Conservation (phyloP, 768 basidiomycete genomes). For the Russula sp. region DNA sequence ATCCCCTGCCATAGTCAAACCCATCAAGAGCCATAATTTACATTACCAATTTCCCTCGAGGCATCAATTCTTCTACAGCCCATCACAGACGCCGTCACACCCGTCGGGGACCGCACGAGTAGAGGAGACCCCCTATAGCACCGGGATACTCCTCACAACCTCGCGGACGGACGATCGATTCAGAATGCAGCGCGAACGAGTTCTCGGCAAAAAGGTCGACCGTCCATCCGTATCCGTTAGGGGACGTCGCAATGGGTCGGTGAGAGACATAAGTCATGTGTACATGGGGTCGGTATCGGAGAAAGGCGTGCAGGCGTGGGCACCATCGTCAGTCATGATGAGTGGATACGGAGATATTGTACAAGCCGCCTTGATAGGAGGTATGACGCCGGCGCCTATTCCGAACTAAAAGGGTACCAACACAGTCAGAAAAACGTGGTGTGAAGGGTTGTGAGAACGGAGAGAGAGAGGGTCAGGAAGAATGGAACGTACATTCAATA, state of each 20-base stretch:
- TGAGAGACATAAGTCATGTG: conserved; percentile 23
- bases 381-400: conserved; percentile 21
- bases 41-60: neutral
- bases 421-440: conserved; percentile 23
- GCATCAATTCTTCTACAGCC: conserved; percentile 9
- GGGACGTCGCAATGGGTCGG: conserved; percentile 1
- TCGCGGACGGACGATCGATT: neutral
- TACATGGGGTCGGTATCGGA: conserved; percentile 22
- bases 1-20: neutral
- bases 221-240: neutral
- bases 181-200: conserved; percentile 7
- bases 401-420: conserved; percentile 16
- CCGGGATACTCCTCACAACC: neutral
- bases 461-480: neutral
- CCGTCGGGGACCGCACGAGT: neutral
- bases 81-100: neutral
- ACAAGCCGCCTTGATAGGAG: conserved; percentile 25
- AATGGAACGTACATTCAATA: conserved; percentile 24
- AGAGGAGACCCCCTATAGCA: neutral
- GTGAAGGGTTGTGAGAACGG: conserved; percentile 15
- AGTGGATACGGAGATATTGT: conserved; percentile 8
- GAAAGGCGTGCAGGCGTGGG: neutral
- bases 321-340: conserved; percentile 15
- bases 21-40: conserved; percentile 20
- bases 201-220: conserved; percentile 2